Percentiles rank a stretch among this genome's conserved stretches.
phyloP scores from a whole-genome alignment of 2,329 filamentous ascomycete genomes.

The Penicillium griseofulvum region DNA sequence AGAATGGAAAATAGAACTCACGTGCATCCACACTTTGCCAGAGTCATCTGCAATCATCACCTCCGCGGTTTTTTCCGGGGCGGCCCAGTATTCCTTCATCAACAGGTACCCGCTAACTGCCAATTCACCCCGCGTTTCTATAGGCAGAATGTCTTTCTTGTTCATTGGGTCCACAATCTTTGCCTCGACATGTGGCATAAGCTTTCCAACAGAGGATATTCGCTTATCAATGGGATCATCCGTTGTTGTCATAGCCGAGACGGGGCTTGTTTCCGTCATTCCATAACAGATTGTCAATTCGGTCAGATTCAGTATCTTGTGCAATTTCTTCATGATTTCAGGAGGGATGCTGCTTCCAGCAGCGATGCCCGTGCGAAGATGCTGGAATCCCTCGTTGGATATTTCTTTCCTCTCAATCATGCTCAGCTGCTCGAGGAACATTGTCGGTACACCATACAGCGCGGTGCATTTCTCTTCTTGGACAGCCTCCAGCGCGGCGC shows the following conservation, averaged over 20 bases:
- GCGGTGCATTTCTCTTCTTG: constrained; percentile 64
- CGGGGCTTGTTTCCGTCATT: constrained; percentile 83
- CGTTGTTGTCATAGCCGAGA: constrained; percentile 74
- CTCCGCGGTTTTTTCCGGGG: constrained; percentile 65
- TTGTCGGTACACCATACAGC: constrained; percentile 88
- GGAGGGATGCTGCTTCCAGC: constrained; percentile 83
- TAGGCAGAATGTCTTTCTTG: constrained; percentile 56
- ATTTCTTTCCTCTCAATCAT: constrained; percentile 59
- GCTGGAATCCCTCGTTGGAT: constrained; percentile 55
- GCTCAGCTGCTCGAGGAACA: constrained; percentile 88
- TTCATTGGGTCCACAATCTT: constrained; percentile 74
- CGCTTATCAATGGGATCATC: constrained; percentile 70
- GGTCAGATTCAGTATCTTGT: constrained; percentile 69
- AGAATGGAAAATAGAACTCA: constrained; percentile 25
- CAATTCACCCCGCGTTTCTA: constrained; percentile 73
- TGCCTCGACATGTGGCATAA: constrained; percentile 76
- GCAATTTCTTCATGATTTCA: constrained; percentile 65
- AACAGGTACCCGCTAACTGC: constrained; percentile 80
- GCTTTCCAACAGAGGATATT: constrained; percentile 71
- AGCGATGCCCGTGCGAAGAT: constrained; percentile 84
- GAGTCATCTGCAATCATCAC: constrained; percentile 60
- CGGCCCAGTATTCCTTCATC: constrained; percentile 89
- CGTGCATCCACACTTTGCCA: constrained; percentile 73
- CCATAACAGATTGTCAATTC: constrained; percentile 94
- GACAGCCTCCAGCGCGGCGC: constrained; percentile 64